Evolutionary conservation across 257 asterid species (phyloP).

Genomic region (Cynanchum wilfordii): DNA sequence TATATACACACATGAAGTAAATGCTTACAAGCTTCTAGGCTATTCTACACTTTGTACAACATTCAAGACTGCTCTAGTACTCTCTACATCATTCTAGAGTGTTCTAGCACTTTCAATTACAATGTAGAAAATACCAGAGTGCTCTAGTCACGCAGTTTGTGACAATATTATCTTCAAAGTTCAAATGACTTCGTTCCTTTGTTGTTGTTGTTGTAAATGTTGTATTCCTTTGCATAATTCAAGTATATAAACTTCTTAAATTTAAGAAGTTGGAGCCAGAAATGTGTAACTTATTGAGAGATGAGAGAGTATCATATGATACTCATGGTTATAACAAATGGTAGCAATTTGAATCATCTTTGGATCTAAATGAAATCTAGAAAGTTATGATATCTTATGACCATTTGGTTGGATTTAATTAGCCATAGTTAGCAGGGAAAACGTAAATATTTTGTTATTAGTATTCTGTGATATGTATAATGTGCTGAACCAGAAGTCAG

Average conservation of each 20-base stretch:
- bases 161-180: background rate
- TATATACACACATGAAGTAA: too few species aligned
- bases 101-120: too few species aligned
- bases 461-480: too few species aligned
- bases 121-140: too few species aligned
- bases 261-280: background rate
- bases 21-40: too few species aligned
- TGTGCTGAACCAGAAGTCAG: too few species aligned
- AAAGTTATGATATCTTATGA: background rate
- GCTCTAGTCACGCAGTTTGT: too few species aligned
- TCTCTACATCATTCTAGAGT: too few species aligned
- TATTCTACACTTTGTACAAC: too few species aligned
- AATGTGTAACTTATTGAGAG: background rate
- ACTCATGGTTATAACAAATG: background rate
- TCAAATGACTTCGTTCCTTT: background rate
- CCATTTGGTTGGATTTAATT: background rate
- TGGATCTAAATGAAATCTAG: background rate
- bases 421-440: background rate
- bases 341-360: background rate
- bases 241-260: background rate
- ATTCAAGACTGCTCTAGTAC: too few species aligned
- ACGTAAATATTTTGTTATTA: too few species aligned
- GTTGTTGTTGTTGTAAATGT: background rate
- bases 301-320: background rate
- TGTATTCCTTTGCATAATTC: background rate